Percentiles rank a stretch among this genome's conserved stretches.
Conservation (phyloP, 257 asterid genomes). For the Galeopsis tetrahit region DNA sequence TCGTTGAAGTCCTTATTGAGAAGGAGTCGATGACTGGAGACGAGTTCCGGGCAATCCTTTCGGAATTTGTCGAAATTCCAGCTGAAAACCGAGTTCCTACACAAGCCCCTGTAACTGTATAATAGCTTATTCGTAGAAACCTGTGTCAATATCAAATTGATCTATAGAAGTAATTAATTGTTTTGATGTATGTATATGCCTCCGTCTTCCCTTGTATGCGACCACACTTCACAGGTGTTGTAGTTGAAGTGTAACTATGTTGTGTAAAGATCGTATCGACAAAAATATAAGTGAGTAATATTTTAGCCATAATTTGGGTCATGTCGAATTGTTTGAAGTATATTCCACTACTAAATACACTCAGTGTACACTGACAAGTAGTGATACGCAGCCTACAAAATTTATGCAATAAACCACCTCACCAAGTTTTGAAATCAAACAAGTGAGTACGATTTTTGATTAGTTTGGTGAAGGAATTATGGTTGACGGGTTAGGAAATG, state of each 20-base stretch:
- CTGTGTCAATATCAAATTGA: neutral
- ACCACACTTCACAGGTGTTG: no score
- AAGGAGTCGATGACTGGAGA: slow-evolving; percentile 93
- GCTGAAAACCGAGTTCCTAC: slow-evolving; percentile 65
- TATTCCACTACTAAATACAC: no score
- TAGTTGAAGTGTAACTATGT: neutral
- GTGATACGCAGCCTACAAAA: no score
- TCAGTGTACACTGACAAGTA: no score
- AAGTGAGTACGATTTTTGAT: no score
- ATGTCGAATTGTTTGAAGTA: no score
- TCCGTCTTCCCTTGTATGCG: no score
- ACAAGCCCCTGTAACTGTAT: slow-evolving; percentile 65
- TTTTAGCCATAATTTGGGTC: neutral
- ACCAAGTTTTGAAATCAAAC: no score
- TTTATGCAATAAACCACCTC: no score
- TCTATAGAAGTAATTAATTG: neutral
- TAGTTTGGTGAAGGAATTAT: no score
- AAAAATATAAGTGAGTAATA: neutral
- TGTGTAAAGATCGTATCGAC: neutral
- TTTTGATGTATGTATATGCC: neutral
- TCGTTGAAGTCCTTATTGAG: slow-evolving; percentile 89
- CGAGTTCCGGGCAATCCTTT: slow-evolving; percentile 87
- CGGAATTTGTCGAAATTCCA: slow-evolving; percentile 83
- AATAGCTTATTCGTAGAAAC: slow-evolving; percentile 32
- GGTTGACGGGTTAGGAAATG: no score